Base-by-base conservation (phyloP, 2,329 filamentous ascomycete genomes). In the Stemphylium vesicarium region DNA sequence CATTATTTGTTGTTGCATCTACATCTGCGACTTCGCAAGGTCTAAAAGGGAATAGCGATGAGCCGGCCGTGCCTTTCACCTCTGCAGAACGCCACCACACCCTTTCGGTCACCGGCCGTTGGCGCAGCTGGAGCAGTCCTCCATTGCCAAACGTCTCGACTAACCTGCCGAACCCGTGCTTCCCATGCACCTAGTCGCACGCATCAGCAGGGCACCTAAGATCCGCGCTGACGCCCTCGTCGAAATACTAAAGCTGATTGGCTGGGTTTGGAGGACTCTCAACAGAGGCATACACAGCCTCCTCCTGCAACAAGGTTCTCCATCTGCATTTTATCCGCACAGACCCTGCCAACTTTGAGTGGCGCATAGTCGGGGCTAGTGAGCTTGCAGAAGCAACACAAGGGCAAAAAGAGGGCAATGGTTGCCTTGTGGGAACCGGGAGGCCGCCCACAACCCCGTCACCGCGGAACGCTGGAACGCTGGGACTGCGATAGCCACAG, bases 231-330 rank as follows among this genome's bases (percentile, higher is more conserved):
- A 18, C 48, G 48, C 41, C 24, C 26, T n/a, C 41, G 33, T 50
- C 5, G 9, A 24, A 10, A 12, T 13, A 16, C 13, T 26, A 12
- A n/a, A 15, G 31, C 31, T 42, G 37, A 54, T 57, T 57, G 54
- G 54, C 22, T 35, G 20, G 6, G 24, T 15, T 31, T 50, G 50
- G 41, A 57, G 50, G 54, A 54, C 42, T 32, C 29, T 26, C 40
- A 22, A 44, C 44, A 53, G 29, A 48, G 53, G 39, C 54, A 45
- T 24, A 45, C 50, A 57, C 54, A 57, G 54, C 54, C 50, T 41
- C 39, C 24, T 37, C 38, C 43, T 24, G 31, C 31, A 29, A 40
- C 32, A n/a, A 50, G 32, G 54, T 57, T 50, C 50, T 50, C 32
- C 45, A 45, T 33, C 36, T 45, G 50, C 32, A 41, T 38, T 42